Evolutionary conservation across 148 eudicot genomes (phyloP), one percentile per base, ranked within the genome.

Genomic region (Silene conica): DNA sequence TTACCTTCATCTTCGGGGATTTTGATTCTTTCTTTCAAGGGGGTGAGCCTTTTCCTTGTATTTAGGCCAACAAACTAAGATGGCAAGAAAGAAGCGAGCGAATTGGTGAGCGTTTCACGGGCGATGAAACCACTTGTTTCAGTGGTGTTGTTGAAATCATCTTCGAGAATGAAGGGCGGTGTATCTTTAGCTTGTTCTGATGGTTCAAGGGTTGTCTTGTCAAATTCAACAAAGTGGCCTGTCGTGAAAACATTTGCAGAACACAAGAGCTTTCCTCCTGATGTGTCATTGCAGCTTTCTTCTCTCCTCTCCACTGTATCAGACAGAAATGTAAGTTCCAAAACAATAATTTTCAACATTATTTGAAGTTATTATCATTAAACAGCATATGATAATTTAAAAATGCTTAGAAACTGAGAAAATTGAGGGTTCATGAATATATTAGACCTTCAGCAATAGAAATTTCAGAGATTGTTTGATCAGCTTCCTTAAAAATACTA

Each of bases 1-100:
- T 87, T 74, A 1, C 60, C 81, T n/a, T 81, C 90, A 54, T 91
- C 98, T 83, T 86, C 97, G 0, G 95, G 92, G 88, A 93, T 86
- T 75, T 81, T 75, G 20, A 91, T 89, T 55, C 85, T 72, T 79
- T 88, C 92, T 84, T 89, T 93, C 67, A 93, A 60, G 21, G 97
- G 98, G 56, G 89, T 82, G 61, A 93, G 95, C 72, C 86, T 77
- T 43, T 73, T 62, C 58, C 71, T 84, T 48, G 91, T 58, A 57
- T 79, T 67, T 54, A 59, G 81, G 19, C 31, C 71, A 26, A 58
- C 56, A 20, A 76, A 80, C 9, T 66, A 79, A 25, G 81, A 82
- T 34, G 96, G 98, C 34, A 81, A 19, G 25, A 86, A 82, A 28
- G 83, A 80, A 31, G 75, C 45, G 55, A 89, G 71, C 31, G 77